A percentile compares a stretch with the other conserved stretches of the same genome.
Conservation (phyloP, 805 yeast species). For the Priceomyces carsonii region DNA sequence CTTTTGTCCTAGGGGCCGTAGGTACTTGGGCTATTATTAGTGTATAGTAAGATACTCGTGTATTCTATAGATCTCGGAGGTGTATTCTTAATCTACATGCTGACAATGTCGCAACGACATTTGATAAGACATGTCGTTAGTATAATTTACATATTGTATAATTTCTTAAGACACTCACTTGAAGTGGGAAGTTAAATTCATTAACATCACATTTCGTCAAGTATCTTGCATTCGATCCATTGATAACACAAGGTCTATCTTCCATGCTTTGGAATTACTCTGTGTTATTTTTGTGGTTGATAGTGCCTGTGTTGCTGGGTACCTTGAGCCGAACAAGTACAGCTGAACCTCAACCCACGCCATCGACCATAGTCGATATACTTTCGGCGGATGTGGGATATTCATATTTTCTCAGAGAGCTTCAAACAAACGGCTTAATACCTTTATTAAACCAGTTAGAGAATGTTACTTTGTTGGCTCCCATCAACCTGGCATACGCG, state of each 20-base stretch:
- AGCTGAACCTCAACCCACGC: slow-evolving; percentile 20
- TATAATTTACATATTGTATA: no score
- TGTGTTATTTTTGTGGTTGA: background rate
- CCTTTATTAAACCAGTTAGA: slow-evolving; percentile 58
- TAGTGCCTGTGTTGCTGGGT: background rate
- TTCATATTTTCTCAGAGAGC: slow-evolving; percentile 57
- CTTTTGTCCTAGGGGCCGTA: slow-evolving; percentile 49
- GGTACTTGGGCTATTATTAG: slow-evolving; percentile 58
- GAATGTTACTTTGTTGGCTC: slow-evolving; percentile 77
- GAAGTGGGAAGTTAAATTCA: no score
- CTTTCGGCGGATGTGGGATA: slow-evolving; percentile 69
- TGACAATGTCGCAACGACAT: no score
- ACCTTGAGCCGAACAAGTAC: background rate
- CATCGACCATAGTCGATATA: slow-evolving; percentile 61
- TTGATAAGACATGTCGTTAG: no score
- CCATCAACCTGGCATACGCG: slow-evolving; percentile 74
- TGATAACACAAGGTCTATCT: no score
- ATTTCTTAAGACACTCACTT: no score
- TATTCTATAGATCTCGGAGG: no score
- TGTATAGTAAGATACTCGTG: background rate
- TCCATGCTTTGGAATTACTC: background rate
- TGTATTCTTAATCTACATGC: no score
- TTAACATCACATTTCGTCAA: no score
- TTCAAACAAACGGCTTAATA: slow-evolving; percentile 64
- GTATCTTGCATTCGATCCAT: no score